A percentile compares a stretch with the other conserved stretches of the same genome.
Evolutionary conservation across 345 rosid species (phyloP).

Genomic region (Mallotus nudiflorus): DNA sequence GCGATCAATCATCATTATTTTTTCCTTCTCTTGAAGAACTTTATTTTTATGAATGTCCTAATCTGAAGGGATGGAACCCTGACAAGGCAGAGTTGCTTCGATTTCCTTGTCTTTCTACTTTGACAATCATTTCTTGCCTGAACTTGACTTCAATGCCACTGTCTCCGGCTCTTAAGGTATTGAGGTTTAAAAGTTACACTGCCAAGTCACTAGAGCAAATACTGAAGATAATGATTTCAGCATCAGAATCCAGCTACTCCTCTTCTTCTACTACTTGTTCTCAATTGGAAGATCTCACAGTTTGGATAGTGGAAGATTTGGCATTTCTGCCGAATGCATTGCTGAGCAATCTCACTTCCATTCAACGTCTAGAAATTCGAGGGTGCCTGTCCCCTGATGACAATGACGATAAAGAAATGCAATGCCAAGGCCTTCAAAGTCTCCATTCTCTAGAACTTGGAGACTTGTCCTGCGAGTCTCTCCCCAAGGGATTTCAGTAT

Average conservation of each 20-base stretch:
- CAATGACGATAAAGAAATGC: background rate
- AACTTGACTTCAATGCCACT: conserved; percentile 9
- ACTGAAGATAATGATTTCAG: too few relatives aligned
- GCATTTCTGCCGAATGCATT: conserved; percentile 5
- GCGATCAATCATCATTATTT: background rate
- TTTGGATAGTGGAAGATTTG: background rate
- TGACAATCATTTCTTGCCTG: background rate
- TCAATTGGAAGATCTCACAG: background rate
- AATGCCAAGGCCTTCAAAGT: conserved; percentile 8
- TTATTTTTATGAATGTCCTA: rapidly evolving
- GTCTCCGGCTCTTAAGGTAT: background rate
- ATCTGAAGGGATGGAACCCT: too few relatives aligned
- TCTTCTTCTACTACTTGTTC: background rate
- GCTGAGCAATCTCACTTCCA: conserved; percentile 9
- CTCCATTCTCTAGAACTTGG: background rate
- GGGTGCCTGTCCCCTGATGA: background rate
- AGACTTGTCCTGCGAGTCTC: background rate
- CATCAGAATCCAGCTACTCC: too few relatives aligned
- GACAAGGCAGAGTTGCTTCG: background rate
- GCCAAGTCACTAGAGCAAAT: too few relatives aligned
- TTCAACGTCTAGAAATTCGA: background rate
- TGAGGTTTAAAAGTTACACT: rapidly evolving
- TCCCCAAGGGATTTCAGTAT: too few relatives aligned
- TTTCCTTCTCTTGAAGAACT: conserved; percentile 4
- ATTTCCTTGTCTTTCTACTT: background rate